Percentiles rank a stretch among this genome's conserved stretches.
Evolutionary conservation across 176 grass and related monocot species (phyloP).

Genomic region (Oryza longistaminata): DNA sequence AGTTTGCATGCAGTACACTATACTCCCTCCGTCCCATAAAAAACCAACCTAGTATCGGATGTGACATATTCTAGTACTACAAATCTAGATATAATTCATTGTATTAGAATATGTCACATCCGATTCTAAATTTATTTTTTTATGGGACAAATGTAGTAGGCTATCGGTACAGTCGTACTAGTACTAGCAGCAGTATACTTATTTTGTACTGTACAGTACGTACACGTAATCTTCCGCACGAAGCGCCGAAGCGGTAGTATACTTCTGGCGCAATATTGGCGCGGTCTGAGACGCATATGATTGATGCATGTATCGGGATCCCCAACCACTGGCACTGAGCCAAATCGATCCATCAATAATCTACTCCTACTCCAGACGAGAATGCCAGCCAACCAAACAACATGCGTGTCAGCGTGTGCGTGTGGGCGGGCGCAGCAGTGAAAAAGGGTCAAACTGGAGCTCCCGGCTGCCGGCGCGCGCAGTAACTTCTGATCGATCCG

Average conservation of each 20-base stretch:
- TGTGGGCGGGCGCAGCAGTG: not conserved
- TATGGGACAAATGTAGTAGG: no score
- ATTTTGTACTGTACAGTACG: not conserved
- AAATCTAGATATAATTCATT: no score
- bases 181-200: not conserved
- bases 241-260: not conserved
- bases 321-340: not conserved
- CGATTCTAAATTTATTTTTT: no score
- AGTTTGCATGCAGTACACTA: no score
- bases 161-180: no score
- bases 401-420: not conserved
- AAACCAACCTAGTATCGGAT: no score
- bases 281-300: not conserved
- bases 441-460: not conserved
- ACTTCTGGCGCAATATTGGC: not conserved
- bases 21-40: no score
- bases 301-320: conserved; percentile 37
- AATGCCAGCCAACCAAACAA: not conserved
- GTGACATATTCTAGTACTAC: no score
- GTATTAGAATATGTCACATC: no score
- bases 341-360: conserved; percentile 2
- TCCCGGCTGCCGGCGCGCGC: not conserved
- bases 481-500: conserved; percentile 11
- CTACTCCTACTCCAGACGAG: conserved; percentile 6
- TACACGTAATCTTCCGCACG: not conserved